Conservation (phyloP, 441 rosid species). For the Gossypium schwendimanii region DNA sequence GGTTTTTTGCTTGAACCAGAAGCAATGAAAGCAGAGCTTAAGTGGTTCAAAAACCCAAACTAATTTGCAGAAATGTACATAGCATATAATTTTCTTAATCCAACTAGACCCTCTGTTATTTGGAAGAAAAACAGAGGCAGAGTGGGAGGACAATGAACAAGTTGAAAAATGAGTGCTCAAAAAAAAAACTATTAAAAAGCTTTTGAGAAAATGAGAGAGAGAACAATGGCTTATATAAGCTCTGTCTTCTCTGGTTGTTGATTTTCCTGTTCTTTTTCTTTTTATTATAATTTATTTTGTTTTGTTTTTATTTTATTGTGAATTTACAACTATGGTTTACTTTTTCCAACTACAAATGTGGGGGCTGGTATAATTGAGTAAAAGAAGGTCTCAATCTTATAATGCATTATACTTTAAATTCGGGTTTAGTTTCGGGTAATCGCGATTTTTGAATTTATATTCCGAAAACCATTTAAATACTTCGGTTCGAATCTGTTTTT, state of each 20-base stretch:
- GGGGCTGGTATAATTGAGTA: neutral
- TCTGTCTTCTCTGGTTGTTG: neutral
- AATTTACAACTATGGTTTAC: neutral
- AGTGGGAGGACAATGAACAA: neutral
- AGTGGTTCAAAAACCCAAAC: constrained; percentile 1
- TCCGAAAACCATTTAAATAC: too few species aligned
- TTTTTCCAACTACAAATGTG: constrained; percentile 7
- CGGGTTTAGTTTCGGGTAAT: too few species aligned
- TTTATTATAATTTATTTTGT: neutral
- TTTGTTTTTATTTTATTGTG: too few species aligned
- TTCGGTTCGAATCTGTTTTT: too few species aligned
- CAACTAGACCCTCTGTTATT: constrained; percentile 11
- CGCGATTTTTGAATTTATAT: too few species aligned
- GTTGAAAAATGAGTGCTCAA: neutral
- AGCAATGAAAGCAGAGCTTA: constrained; percentile 18
- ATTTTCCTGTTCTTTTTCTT: neutral
- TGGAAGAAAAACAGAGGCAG: constrained; percentile 25
- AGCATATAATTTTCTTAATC: neutral
- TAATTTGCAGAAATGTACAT: constrained; percentile 14
- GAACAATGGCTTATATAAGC: constrained; percentile 37
- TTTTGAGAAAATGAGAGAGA: constrained; percentile 13
- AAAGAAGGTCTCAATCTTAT: too few species aligned
- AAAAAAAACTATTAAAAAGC: neutral
- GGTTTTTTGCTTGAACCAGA: neutral
- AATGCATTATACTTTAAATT: too few species aligned